phyloP scores from a whole-genome alignment of 1,139 yeast genomes.

The Saccharomyces hybrid region DNA sequence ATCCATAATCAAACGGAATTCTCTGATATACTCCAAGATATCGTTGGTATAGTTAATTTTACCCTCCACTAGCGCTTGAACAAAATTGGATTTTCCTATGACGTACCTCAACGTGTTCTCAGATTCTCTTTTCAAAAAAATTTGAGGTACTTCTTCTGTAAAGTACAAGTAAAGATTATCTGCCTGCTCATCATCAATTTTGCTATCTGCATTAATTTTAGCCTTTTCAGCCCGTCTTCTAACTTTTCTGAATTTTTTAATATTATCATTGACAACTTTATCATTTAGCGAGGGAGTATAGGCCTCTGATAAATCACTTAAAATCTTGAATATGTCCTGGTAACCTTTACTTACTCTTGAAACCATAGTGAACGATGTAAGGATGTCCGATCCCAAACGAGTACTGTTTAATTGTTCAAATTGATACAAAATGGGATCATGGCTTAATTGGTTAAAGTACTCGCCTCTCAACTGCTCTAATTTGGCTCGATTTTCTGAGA shows the following conservation, averaged over 20 bases:
- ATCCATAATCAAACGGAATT: constrained; percentile 18
- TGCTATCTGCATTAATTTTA: constrained; percentile 16
- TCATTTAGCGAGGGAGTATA: constrained; percentile 34
- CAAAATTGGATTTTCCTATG: constrained; percentile 26
- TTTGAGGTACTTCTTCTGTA: constrained; percentile 24
- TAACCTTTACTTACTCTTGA: constrained; percentile 18
- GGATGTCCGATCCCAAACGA: constrained; percentile 13
- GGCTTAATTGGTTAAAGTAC: constrained; percentile 16
- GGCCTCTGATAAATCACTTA: constrained; percentile 25
- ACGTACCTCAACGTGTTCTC: constrained; percentile 20
- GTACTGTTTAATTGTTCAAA: constrained; percentile 20
- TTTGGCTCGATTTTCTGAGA: constrained; percentile 11
- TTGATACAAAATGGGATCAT: constrained; percentile 21
- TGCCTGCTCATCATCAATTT: constrained; percentile 22
- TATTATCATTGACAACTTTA: constrained; percentile 31
- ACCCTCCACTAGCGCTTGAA: constrained; percentile 19
- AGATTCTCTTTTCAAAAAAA: constrained; percentile 24
- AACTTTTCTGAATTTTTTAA: constrained; percentile 15
- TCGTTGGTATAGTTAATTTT: constrained; percentile 18
- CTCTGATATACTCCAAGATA: constrained; percentile 14
- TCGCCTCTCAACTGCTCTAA: constrained; percentile 11
- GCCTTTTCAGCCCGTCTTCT: constrained; percentile 10
- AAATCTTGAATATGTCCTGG: constrained; percentile 22
- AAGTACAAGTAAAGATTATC: constrained; percentile 24
- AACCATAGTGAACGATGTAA: constrained; percentile 19